These are phyloP conservation scores for Lactarius akahatsu DNA, from an alignment of 768 basidiomycete species.

Conservation along the genomic window DNA sequence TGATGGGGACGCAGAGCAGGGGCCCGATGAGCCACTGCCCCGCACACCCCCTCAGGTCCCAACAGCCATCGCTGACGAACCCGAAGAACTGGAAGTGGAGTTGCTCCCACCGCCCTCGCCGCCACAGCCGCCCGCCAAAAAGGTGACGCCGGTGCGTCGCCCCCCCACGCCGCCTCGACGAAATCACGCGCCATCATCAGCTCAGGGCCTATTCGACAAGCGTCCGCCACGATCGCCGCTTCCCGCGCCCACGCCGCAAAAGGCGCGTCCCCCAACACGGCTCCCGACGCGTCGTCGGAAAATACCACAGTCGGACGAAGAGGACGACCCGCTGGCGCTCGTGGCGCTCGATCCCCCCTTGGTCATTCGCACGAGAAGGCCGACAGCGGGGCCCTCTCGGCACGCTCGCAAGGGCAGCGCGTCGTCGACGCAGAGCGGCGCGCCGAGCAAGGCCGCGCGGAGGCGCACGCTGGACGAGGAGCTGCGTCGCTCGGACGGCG, in stretches of 20 bases:
- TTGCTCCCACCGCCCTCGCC: neutral
- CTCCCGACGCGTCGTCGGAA: conserved; percentile 5
- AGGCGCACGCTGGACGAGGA: conserved; percentile 69
- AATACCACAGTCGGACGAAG: neutral
- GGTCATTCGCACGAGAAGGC: conserved; percentile 6
- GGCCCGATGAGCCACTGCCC: conserved; percentile 22
- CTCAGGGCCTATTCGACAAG: conserved; percentile 49
- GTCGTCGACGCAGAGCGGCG: conserved; percentile 13
- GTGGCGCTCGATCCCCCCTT: conserved; percentile 11
- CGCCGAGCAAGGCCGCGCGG: conserved; percentile 33
- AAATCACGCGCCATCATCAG: neutral
- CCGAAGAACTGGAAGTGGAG: conserved; percentile 6
- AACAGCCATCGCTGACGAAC: conserved; percentile 3
- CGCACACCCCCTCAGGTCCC: conserved; percentile 28
- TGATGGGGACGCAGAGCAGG: conserved; percentile 24
- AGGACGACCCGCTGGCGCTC: conserved; percentile 25
- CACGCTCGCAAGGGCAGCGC: conserved; percentile 3
- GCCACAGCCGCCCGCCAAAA: conserved; percentile 11
- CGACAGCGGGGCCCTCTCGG: neutral
- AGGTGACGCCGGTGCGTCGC: neutral
- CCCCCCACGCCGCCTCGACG: conserved; percentile 15
- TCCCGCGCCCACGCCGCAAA: conserved; percentile 50
- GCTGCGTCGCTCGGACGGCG: conserved; percentile 45
- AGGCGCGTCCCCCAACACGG: conserved; percentile 57
- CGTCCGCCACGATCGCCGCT: conserved; percentile 67